Base-by-base conservation (phyloP, 2,329 filamentous ascomycete species). In the Westerdykella aurantiaca region DNA sequence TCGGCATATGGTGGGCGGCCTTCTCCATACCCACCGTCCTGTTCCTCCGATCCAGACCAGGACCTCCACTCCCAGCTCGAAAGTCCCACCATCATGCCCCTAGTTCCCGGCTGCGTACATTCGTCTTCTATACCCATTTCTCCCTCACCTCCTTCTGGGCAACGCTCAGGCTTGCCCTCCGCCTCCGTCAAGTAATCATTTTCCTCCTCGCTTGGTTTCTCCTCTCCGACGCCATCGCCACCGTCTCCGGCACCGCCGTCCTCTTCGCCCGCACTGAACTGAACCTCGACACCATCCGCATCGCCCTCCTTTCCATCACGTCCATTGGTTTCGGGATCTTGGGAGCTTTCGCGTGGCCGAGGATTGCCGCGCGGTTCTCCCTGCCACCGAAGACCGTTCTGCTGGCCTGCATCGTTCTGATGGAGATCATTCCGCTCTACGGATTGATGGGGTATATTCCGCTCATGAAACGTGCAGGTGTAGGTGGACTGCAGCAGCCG, bases 241-340 rank as follows among this genome's bases (percentile, higher is more conserved):
- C 91, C 0, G 89, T 94, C 1, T 91, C 87, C 18, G 90, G 88
- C n/a, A 95, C 90, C 0, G 90, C 91, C 1, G 88, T 96, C 22
- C 74, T 97, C 9, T 96, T 95, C 62, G 91, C 89, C 17, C 94
- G 95, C 67, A 96, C 89, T 0, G 81, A 90, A 61, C 74, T 97
- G 12, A 80, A 87, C 54, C 95, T 97, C 88, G 78, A 82, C 51
- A 85, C 89, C 0, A 89, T 88, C 67, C 84, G 86, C 0, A 72
- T 96, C 22, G 91, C 88, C 1, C 74, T 95, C 59, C 89, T 97
- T 53, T 94, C 88, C 53, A 88, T 96, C 41, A 89, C 94, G 47
- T 86, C 85, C 13, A 95, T 90, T n/a, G 70, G 82, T 31, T 81
- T 81, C 6, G 90, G 90, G n/a, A 84, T 96, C 9, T 67, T 86